phyloP scores from a whole-genome alignment of 345 rosid genomes.

The Syzygium grande region DNA sequence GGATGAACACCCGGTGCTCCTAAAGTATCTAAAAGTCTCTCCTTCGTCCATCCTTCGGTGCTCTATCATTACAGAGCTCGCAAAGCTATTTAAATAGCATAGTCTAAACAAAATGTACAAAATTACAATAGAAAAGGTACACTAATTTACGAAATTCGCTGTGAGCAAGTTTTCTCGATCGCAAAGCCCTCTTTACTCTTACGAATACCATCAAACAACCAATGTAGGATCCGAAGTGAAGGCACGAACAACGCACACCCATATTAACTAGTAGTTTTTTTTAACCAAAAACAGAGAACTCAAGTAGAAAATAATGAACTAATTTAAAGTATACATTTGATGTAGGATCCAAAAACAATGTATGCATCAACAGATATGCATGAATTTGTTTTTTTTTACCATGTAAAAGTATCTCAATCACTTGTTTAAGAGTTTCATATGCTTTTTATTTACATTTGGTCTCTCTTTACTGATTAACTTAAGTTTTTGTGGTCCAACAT shows the following conservation, averaged over 20 bases:
- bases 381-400: background rate
- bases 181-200: background rate
- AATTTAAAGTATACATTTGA: background rate
- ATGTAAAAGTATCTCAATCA: background rate
- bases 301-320: background rate
- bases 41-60: background rate
- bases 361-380: background rate
- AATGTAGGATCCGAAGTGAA: background rate
- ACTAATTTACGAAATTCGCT: background rate
- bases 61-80: background rate
- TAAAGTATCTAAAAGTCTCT: background rate
- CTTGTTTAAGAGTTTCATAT: background rate
- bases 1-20: background rate
- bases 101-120: background rate
- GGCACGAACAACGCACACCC: background rate
- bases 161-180: background rate
- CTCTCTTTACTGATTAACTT: background rate
- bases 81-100: background rate
- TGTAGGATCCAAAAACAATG: background rate
- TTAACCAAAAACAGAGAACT: background rate
- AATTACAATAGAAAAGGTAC: background rate
- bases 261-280: background rate
- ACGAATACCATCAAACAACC: background rate
- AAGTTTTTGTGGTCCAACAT: background rate
- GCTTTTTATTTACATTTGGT: background rate